Percentiles rank a stretch among this genome's conserved stretches.
phyloP scores from a whole-genome alignment of 1,139 yeast genomes.

The Blastobotrys arbuscula region DNA sequence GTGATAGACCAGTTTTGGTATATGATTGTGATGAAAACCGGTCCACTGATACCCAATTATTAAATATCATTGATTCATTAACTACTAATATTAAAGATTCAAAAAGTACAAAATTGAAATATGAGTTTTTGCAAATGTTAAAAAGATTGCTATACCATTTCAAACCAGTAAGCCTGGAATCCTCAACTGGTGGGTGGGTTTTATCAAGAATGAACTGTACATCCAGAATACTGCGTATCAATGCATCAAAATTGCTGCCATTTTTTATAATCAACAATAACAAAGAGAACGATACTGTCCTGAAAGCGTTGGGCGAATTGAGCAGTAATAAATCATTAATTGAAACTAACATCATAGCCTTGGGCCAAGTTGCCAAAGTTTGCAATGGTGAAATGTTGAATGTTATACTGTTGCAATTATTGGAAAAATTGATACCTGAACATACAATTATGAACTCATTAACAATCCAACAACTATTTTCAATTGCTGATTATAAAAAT shows the following conservation, averaged over 20 bases:
- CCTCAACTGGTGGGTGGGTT: constrained; percentile 28
- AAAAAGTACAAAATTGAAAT: constrained; percentile 12
- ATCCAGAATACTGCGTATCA: constrained; percentile 25
- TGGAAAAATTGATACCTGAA: constrained; percentile 54
- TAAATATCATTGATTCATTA: constrained; percentile 3
- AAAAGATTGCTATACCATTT: constrained; percentile 18
- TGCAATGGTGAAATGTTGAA: constrained; percentile 60
- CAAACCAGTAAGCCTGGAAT: constrained; percentile 17
- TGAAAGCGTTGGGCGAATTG: constrained; percentile 19
- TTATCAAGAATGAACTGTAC: constrained; percentile 26
- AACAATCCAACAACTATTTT: constrained; percentile 53
- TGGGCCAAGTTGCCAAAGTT: constrained; percentile 56
- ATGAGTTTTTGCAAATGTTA: constrained; percentile 20
- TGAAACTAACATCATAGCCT: constrained; percentile 57
- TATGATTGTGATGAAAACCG: neutral
- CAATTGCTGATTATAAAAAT: constrained; percentile 39
- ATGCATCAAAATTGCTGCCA: constrained; percentile 25
- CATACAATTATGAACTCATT: constrained; percentile 60
- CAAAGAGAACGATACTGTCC: constrained; percentile 12
- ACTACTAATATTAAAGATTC: neutral
- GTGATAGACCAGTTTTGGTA: neutral
- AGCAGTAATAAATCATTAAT: constrained; percentile 37
- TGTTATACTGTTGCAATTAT: constrained; percentile 51
- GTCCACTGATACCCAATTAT: neutral
- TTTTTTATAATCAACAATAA: constrained; percentile 17